Conservation (phyloP, 2,329 filamentous ascomycete species). For the Xylariaceae sp. region DNA sequence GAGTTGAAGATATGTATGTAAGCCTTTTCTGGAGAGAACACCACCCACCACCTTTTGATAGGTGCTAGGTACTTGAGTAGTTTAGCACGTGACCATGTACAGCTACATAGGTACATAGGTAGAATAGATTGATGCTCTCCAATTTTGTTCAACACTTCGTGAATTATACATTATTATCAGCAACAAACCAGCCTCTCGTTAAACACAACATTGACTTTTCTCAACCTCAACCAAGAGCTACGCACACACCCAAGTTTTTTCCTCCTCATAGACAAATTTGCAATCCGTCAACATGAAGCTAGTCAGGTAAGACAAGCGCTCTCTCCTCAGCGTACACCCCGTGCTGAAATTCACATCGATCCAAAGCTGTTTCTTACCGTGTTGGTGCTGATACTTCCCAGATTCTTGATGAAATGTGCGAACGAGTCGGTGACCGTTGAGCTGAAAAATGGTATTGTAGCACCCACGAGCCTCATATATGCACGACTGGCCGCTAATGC, state of each 20-base stretch:
- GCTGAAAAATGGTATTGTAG: conserved; percentile 84
- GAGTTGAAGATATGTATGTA: neutral
- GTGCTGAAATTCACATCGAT: conserved; percentile 46
- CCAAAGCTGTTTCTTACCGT: conserved; percentile 42
- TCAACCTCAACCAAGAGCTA: conserved; percentile 6
- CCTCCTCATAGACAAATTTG: neutral
- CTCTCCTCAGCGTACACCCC: conserved; percentile 42
- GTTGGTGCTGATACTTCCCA: conserved; percentile 48
- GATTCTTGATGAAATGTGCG: conserved; percentile 98
- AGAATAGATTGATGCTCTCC: neutral
- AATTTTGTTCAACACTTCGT: conserved; percentile 20
- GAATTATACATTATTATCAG: conserved; percentile 3
- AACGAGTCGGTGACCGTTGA: conserved; percentile 99
- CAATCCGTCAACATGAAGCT: conserved; percentile 78
- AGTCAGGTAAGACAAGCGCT: conserved; percentile 72
- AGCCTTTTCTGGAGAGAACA: neutral
- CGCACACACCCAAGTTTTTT: conserved; percentile 3
- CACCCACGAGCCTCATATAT: neutral
- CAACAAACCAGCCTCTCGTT: neutral
- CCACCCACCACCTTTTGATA: neutral
- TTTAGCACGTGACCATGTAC: neutral
- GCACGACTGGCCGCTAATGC: conserved; percentile 3
- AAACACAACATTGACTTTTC: conserved; percentile 17
- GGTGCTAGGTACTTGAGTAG: neutral
- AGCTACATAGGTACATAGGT: too few relatives aligned